Percentiles rank a stretch among this genome's conserved stretches.
These are phyloP conservation scores for Mentha longifolia DNA, from an alignment of 257 asterid species.

Conservation along the genomic window DNA sequence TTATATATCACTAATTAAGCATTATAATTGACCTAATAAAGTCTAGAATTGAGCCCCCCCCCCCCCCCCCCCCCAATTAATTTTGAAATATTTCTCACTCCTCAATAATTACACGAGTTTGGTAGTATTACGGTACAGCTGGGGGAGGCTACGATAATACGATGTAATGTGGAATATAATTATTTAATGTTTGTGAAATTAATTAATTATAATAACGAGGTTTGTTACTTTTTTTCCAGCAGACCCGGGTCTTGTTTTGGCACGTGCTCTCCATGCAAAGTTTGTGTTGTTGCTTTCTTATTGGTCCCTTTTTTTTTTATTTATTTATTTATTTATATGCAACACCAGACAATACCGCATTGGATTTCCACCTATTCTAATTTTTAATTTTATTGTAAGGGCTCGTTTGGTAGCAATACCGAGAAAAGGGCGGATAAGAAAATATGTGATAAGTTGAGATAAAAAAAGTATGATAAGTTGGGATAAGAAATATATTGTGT, in stretches of 20 bases:
- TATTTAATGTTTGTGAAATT: neutral
- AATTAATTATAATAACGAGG: slow-evolving; percentile 15
- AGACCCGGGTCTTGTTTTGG: slow-evolving; percentile 42
- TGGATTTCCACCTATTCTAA: neutral
- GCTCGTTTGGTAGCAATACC: no score
- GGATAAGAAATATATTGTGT: no score
- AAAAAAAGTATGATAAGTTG: no score
- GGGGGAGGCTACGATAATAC: slow-evolving; percentile 20
- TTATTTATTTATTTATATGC: no score
- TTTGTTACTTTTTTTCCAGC: neutral
- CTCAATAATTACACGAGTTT: slow-evolving; percentile 19
- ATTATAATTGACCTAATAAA: neutral
- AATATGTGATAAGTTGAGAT: no score
- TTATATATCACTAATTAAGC: neutral
- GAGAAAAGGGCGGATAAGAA: no score
- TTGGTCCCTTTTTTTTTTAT: neutral
- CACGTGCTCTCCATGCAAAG: slow-evolving; percentile 45
- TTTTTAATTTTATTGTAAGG: neutral
- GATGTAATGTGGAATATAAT: neutral
- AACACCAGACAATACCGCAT: neutral
- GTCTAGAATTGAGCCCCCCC: neutral
- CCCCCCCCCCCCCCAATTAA: no score
- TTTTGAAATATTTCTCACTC: slow-evolving; percentile 26
- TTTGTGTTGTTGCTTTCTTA: slow-evolving; percentile 9
- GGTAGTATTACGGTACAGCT: slow-evolving; percentile 18